A percentile compares a stretch with the other conserved stretches of the same genome.
Conservation (phyloP, 352 stramenopile species). For the Aphanomyces invadans region DNA sequence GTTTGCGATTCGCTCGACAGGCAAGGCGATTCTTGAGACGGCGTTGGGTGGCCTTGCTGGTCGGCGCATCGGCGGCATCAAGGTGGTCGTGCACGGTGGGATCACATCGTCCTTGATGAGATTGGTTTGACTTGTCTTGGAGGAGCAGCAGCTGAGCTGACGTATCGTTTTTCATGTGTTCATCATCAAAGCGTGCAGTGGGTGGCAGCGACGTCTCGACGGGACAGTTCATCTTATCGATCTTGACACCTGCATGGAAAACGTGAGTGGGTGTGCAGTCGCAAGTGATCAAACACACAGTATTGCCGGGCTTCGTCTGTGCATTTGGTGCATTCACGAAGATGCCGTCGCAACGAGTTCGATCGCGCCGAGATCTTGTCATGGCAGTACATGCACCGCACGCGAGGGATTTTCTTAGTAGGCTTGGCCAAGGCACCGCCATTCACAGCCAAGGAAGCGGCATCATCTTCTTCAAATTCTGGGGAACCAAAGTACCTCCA, state of each 20-base stretch:
- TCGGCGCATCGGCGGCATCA: not conserved
- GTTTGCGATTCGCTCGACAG: constrained; percentile 23
- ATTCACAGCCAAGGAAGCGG: not conserved
- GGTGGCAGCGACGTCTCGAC: not conserved
- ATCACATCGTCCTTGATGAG: too few relatives aligned
- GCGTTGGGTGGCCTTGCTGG: constrained; percentile 17
- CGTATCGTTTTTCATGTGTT: too few relatives aligned
- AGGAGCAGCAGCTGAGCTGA: too few relatives aligned
- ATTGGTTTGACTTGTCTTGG: not conserved
- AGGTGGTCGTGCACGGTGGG: not conserved
- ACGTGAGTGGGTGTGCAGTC: not conserved
- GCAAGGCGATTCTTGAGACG: constrained; percentile 23
- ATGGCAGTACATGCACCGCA: constrained; percentile 7
- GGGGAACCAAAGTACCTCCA: constrained; percentile 21
- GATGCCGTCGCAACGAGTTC: constrained; percentile 17
- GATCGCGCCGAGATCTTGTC: constrained; percentile 9
- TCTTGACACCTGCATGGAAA: constrained; percentile 20
- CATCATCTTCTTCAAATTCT: constrained; percentile 4
- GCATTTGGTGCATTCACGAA: constrained; percentile 17
- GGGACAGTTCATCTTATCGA: constrained; percentile 9
- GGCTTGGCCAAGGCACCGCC: constrained; percentile 1
- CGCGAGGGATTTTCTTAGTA: constrained; percentile 21
- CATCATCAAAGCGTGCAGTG: too few relatives aligned
- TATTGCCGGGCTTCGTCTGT: constrained; percentile 21
- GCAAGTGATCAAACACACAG: not conserved